These are phyloP conservation scores for Rhodotorula paludigena DNA, from an alignment of 768 basidiomycete genomes.

Conservation along the genomic window DNA sequence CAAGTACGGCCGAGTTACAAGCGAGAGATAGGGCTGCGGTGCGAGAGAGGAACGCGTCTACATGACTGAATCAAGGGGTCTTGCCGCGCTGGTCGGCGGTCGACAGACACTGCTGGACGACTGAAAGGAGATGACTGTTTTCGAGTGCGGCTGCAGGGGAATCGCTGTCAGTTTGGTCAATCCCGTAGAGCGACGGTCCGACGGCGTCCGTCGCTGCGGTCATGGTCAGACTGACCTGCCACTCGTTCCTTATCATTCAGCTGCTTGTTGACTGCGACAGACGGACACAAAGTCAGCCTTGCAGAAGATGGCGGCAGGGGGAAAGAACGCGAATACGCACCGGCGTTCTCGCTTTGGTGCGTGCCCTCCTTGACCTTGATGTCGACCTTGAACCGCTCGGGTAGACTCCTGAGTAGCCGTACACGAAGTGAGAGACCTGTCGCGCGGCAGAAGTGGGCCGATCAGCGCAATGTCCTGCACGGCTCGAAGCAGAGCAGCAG, in stretches of 20 bases:
- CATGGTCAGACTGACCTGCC: constrained; percentile 51
- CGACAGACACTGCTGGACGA: constrained; percentile 72
- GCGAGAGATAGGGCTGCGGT: not conserved
- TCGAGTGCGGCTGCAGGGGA: constrained; percentile 78
- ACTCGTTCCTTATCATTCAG: constrained; percentile 98
- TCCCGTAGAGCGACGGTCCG: no score
- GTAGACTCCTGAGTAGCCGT: constrained; percentile 78
- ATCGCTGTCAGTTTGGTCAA: no score
- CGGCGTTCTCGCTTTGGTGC: constrained; percentile 87
- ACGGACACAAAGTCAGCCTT: not conserved
- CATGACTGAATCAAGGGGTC: not conserved
- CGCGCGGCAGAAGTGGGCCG: no score
- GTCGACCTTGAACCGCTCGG: constrained; percentile 89
- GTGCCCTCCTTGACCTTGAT: constrained; percentile 88
- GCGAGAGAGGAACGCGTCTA: not conserved
- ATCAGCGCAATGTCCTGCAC: no score
- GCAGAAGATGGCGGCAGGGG: not conserved
- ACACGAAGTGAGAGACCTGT: constrained; percentile 93
- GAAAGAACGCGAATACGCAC: constrained; percentile 51
- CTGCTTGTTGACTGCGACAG: constrained; percentile 81
- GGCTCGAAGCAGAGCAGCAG: no score
- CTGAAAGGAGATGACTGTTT: constrained; percentile 76
- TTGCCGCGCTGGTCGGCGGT: constrained; percentile 50
- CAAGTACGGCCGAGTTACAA: not conserved
- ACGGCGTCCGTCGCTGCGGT: no score